These are phyloP conservation scores for Talaromyces piceae DNA, from an alignment of 2,329 filamentous ascomycete species.

Conservation along the genomic window DNA sequence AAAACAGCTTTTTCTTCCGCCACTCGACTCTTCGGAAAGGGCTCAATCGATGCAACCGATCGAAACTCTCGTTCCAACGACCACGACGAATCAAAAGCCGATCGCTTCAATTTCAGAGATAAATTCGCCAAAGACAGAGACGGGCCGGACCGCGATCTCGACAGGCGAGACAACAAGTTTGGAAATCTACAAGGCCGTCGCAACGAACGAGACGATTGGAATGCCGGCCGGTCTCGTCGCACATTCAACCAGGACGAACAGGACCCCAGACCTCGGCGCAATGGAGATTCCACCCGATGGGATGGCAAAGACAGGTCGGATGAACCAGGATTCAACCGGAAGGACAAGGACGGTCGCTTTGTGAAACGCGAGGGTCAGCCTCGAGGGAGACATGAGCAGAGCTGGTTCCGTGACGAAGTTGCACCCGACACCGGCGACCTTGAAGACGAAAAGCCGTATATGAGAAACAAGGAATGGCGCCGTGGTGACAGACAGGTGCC, in stretches of 20 bases:
- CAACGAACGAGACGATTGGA: constrained; percentile 38
- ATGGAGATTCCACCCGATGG: constrained; percentile 38
- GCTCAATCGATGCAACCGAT: constrained; percentile 38
- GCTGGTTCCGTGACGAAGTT: constrained; percentile 63
- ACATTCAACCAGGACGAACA: constrained; percentile 35
- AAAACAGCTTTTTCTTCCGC: constrained; percentile 75
- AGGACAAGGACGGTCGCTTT: constrained; percentile 39
- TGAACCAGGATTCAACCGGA: constrained; percentile 40
- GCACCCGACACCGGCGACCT: constrained; percentile 26
- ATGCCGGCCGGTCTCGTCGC: constrained; percentile 30
- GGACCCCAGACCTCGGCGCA: constrained; percentile 34
- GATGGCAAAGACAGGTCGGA: constrained; percentile 43
- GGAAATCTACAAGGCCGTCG: constrained; percentile 27
- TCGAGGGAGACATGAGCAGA: constrained; percentile 60
- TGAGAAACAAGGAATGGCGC: constrained; percentile 61
- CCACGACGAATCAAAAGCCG: constrained; percentile 50
- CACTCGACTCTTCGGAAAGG: constrained; percentile 48
- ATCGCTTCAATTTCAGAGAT: constrained; percentile 56
- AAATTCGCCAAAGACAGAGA: constrained; percentile 35
- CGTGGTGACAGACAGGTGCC: constrained; percentile 33
- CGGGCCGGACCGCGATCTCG: constrained; percentile 27
- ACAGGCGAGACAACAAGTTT: constrained; percentile 31
- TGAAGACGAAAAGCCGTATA: constrained; percentile 37
- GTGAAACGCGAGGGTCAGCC: constrained; percentile 57
- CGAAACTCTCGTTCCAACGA: constrained; percentile 42